phyloP scores from a whole-genome alignment of 495 filamentous ascomycete species.

The Lasiosphaeris hirsuta region DNA sequence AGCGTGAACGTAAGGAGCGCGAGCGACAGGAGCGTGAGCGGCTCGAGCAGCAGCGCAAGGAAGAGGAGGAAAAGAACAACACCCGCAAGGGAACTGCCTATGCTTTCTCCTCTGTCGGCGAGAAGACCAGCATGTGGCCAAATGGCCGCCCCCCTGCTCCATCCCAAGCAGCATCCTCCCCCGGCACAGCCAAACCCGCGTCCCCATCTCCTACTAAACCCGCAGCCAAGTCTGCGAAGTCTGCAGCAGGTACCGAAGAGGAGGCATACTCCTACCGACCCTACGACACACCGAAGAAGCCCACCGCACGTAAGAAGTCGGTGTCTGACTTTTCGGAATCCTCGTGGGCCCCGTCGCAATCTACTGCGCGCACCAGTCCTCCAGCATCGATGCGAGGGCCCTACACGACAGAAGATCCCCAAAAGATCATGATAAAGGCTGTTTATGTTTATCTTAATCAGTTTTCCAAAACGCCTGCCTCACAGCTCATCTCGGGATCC shows the following conservation, averaged over 20 bases:
- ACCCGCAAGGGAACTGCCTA: constrained; percentile 42
- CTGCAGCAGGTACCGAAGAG: constrained; percentile 59
- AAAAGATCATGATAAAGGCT: constrained; percentile 90
- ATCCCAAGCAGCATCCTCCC: constrained; percentile 19
- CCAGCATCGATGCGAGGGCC: constrained; percentile 69
- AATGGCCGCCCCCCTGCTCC: constrained; percentile 40
- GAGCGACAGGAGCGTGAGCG: constrained; percentile 14
- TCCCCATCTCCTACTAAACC: constrained; percentile 31
- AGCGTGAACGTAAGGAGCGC: constrained; percentile 24
- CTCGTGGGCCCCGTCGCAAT: constrained; percentile 75
- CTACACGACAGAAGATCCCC: constrained; percentile 83
- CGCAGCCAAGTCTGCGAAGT: constrained; percentile 51
- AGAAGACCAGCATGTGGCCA: constrained; percentile 56
- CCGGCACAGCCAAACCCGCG: constrained; percentile 15
- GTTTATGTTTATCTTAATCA: constrained; percentile 87
- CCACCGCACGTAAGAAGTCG: constrained; percentile 46
- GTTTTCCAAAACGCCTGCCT: constrained; percentile 74
- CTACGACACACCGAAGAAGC: constrained; percentile 69
- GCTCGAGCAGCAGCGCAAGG: constrained; percentile 17
- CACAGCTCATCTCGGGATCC: constrained; percentile 72
- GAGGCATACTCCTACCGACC: constrained; percentile 76
- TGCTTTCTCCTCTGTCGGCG: constrained; percentile 52
- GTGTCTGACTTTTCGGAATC: constrained; percentile 73
- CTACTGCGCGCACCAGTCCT: constrained; percentile 80
- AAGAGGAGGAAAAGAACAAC: constrained; percentile 35